Percentiles rank a stretch among this genome's conserved stretches.
These are phyloP conservation scores for Leishmania major DNA, from an alignment of 208 protist genomes.

Conservation along the genomic window DNA sequence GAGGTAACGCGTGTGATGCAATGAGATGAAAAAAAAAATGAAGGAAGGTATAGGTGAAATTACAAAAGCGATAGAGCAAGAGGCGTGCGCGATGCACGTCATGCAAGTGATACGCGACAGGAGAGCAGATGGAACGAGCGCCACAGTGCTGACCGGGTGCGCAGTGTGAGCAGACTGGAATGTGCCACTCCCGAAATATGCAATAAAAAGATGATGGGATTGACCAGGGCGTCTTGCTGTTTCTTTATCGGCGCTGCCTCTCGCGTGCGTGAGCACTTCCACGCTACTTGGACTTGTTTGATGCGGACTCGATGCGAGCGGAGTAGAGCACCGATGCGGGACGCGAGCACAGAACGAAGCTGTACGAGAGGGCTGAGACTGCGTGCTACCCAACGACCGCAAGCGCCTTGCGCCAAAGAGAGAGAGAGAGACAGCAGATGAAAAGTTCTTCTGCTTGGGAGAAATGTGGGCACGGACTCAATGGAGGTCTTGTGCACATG, in stretches of 20 bases:
- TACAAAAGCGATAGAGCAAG: not conserved
- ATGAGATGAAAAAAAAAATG: not conserved
- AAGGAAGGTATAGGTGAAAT: constrained; percentile 5
- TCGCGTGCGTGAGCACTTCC: not conserved
- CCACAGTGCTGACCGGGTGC: not conserved
- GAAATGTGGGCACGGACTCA: not conserved
- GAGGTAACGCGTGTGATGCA: not conserved
- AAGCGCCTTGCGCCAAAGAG: not conserved
- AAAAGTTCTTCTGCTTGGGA: not conserved
- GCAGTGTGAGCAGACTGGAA: not conserved
- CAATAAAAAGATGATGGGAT: not conserved
- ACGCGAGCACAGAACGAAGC: not conserved
- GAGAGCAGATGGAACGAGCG: not conserved
- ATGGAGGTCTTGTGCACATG: not conserved
- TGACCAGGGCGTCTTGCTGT: not conserved
- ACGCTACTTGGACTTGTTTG: no score
- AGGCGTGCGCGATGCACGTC: not conserved
- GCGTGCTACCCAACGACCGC: not conserved
- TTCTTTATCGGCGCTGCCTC: not conserved
- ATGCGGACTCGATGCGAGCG: not conserved
- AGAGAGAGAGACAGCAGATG: not conserved
- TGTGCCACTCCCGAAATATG: no score
- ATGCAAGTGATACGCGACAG: not conserved
- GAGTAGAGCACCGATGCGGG: not conserved
- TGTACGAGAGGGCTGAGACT: not conserved